A percentile compares a stretch with the other conserved stretches of the same genome.
These are phyloP conservation scores for Tetraselmis striata DNA, from an alignment of 139 green algal species.

Conservation along the genomic window DNA sequence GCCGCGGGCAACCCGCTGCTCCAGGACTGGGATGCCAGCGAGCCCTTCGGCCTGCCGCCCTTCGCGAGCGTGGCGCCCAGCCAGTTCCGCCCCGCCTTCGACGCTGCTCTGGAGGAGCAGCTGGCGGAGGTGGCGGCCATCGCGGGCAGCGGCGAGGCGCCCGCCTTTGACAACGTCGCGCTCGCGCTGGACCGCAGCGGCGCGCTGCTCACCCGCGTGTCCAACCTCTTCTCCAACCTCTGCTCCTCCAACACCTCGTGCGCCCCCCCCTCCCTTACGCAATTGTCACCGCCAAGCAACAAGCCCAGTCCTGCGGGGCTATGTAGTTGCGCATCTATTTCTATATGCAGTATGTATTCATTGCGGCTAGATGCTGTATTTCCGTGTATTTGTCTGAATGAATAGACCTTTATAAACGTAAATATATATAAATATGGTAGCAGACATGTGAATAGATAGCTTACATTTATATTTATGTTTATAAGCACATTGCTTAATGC, in stretches of 20 bases:
- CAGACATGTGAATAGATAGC: too few relatives aligned
- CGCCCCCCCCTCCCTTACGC: too few relatives aligned
- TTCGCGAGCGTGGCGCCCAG: background rate
- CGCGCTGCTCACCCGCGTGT: background rate
- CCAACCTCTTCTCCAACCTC: conserved; percentile 14
- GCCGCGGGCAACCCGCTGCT: conserved; percentile 9
- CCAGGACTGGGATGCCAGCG: conserved; percentile 1
- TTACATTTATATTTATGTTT: too few relatives aligned
- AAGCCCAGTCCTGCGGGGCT: too few relatives aligned
- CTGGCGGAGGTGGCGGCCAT: conserved; percentile 8
- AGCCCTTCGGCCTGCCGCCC: conserved; percentile 12
- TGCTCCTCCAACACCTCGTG: conserved; percentile 11
- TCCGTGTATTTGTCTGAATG: too few relatives aligned
- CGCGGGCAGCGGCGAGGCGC: background rate
- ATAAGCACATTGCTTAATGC: too few relatives aligned
- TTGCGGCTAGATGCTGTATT: background rate
- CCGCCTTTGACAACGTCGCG: conserved; percentile 10
- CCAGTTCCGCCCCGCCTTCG: conserved; percentile 11
- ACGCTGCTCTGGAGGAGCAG: conserved; percentile 6
- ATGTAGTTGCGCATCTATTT: too few relatives aligned
- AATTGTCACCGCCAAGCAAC: too few relatives aligned
- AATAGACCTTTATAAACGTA: too few relatives aligned
- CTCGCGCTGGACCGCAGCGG: conserved; percentile 6
- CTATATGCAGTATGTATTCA: too few relatives aligned
- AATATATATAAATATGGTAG: too few relatives aligned